A percentile compares a stretch with the other conserved stretches of the same genome.
These are phyloP conservation scores for Elymus sibiricus DNA, from an alignment of 176 grass and related monocot genomes.

Conservation along the genomic window DNA sequence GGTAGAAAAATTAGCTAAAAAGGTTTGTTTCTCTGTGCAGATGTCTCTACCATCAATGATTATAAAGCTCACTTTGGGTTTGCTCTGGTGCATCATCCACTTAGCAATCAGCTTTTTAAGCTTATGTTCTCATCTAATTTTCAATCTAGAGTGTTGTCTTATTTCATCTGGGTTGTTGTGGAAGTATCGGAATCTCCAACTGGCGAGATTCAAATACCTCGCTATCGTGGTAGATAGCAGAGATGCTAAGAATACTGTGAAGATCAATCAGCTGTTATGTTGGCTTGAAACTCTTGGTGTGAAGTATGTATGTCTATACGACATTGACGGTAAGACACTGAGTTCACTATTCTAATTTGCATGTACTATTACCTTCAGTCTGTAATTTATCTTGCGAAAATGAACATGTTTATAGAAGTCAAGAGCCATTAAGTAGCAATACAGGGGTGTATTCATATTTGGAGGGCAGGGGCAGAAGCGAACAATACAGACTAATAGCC, in stretches of 20 bases:
- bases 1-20: slow-evolving; percentile 5
- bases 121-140: slow-evolving; percentile 51
- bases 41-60: slow-evolving; percentile 52
- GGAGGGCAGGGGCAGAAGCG: not conserved
- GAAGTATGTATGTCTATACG: slow-evolving; percentile 78
- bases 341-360: slow-evolving; percentile 11
- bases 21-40: slow-evolving; percentile 37
- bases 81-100: slow-evolving; percentile 69
- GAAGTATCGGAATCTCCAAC: slow-evolving; percentile 59
- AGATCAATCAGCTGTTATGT: slow-evolving; percentile 59
- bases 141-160: slow-evolving; percentile 51
- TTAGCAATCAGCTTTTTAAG: slow-evolving; percentile 42
- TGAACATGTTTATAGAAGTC: slow-evolving; percentile 6
- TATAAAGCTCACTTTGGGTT: slow-evolving; percentile 46
- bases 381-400: not conserved
- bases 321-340: slow-evolving; percentile 62
- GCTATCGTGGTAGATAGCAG: slow-evolving; percentile 86
- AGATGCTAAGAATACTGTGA: slow-evolving; percentile 67
- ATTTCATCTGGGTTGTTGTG: slow-evolving; percentile 63
- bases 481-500: not conserved
- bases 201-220: slow-evolving; percentile 49
- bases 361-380: slow-evolving; percentile 15
- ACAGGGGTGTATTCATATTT: not conserved
- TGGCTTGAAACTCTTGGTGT: slow-evolving; percentile 62
- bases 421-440: slow-evolving; percentile 4